phyloP scores from a whole-genome alignment of 2,329 filamentous ascomycete genomes.

The Dactylellina cionopaga region DNA sequence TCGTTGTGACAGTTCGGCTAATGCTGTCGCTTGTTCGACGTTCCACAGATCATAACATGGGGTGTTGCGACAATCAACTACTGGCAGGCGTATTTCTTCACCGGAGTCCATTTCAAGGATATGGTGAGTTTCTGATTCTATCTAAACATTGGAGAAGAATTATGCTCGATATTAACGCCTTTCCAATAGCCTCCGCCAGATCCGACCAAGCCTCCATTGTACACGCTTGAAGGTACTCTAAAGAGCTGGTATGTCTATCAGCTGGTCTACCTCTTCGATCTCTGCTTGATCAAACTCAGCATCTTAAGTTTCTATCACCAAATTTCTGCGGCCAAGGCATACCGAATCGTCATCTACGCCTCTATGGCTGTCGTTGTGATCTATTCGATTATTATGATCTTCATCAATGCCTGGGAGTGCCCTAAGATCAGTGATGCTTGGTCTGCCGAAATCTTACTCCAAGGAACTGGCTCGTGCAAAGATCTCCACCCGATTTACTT shows the following conservation, averaged over 20 bases:
- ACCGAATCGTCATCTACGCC: constrained; percentile 58
- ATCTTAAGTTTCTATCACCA: constrained; percentile 63
- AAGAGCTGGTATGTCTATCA: constrained; percentile 62
- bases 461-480: constrained; percentile 58
- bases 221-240: constrained; percentile 53
- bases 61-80: constrained; percentile 55
- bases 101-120: constrained; percentile 54
- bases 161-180: too few relatives aligned
- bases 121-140: constrained; percentile 36
- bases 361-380: constrained; percentile 58
- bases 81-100: constrained; percentile 53
- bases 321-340: constrained; percentile 58
- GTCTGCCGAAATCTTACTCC: constrained; percentile 56
- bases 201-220: constrained; percentile 47
- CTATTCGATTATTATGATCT: constrained; percentile 58
- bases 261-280: constrained; percentile 60
- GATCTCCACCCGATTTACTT: constrained; percentile 61
- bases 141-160: too few relatives aligned
- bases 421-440: constrained; percentile 56
- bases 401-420: constrained; percentile 58
- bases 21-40: constrained; percentile 17
- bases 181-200: constrained; percentile 24
- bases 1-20: constrained; percentile 14
- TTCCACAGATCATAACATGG: constrained; percentile 53
- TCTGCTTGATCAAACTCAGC: constrained; percentile 61